Evolutionary conservation across 257 asterid species (phyloP).

Genomic region (Solanum ahanhuiri): DNA sequence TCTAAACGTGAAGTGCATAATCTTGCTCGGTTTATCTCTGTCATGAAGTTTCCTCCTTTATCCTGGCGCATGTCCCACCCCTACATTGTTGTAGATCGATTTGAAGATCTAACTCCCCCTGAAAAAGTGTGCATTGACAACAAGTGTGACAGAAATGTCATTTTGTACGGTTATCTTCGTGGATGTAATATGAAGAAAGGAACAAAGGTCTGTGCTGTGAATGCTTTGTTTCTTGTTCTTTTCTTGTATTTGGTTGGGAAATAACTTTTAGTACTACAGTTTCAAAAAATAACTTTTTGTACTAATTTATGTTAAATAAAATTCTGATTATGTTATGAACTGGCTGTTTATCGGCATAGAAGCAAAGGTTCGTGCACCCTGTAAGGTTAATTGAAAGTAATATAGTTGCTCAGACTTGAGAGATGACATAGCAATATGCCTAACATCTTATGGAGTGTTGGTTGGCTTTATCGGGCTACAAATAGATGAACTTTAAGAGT

Average conservation of each 20-base stretch:
- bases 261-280: background rate
- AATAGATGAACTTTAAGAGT: background rate
- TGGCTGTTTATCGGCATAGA: background rate
- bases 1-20: constrained; percentile 87
- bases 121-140: constrained; percentile 59
- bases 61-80: constrained; percentile 97
- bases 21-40: constrained; percentile 91
- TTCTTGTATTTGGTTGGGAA: background rate
- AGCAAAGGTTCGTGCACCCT: background rate
- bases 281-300: background rate
- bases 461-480: background rate
- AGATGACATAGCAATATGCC: background rate
- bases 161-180: constrained; percentile 80
- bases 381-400: background rate
- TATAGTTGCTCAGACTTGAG: background rate
- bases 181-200: constrained; percentile 94
- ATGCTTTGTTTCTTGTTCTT: background rate
- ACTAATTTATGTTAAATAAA: background rate
- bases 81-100: constrained; percentile 79
- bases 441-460: background rate
- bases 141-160: constrained; percentile 82
- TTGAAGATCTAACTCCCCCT: constrained; percentile 91
- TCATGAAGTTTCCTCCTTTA: constrained; percentile 89
- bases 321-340: background rate
- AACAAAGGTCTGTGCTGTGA: constrained; percentile 46